Base-by-base conservation (phyloP, 257 asterid genomes). In the Nicotiana obtusifolia region DNA sequence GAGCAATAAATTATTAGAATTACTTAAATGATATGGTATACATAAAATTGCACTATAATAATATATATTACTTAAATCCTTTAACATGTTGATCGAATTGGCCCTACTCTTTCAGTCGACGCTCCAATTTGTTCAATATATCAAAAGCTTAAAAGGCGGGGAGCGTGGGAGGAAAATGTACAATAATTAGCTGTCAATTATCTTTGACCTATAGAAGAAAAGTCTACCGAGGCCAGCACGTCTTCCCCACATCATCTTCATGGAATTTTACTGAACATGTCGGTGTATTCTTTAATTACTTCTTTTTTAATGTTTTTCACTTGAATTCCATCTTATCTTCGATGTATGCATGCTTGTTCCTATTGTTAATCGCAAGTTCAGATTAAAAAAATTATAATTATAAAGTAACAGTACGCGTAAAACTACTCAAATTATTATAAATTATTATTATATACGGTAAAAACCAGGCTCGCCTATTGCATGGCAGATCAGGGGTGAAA, bases 91-190 rank as follows among this genome's bases (percentile, higher is more conserved):
- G 52, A 66, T 68, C 30, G 37, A 33, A 68, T 2, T 9, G 56
- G 30, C 30, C 56, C 56, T 68, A 37, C 77, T 19, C 56, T 68
- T 33, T 35, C 30, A 67, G 54, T 67, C 19, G 54, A 68, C 17
- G 30, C 30, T 52, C 37, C 77, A 68, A 68, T 68, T 35, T 68
- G 77, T 68, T 33, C 76, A 37, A 49, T 49, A 35, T n/a, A 35
- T 35, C 54, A 68, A 68, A 56, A 67, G 54, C 76, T 67, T 67
- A 67, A 67, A 67, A 67, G 54, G 54, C 76, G 76, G 30, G 76
- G 17, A 61, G 16, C 11, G 66, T 22, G 54, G 26, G 9, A 37
- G 67, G 2, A 35, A 68, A 68, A n/a, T 68, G 77, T 68, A 33
- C 76, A 4, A 68, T 66, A n/a, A 6, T 68, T 68, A 68, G 10